Conservation (phyloP, 176 grass and related monocot genomes). For the Lolium perenne region DNA sequence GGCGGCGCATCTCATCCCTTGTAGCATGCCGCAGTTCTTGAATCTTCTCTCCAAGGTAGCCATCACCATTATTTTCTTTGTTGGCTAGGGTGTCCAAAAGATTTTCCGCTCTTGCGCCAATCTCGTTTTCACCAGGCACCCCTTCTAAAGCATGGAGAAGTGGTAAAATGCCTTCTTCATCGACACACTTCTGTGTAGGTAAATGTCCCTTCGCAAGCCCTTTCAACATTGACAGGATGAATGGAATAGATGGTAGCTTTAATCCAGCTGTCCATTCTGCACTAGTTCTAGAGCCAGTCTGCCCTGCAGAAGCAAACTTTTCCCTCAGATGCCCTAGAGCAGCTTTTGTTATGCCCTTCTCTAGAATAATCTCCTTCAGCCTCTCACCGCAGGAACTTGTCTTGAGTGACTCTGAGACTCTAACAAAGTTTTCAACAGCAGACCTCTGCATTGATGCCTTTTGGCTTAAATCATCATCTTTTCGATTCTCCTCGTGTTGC, state of each 20-base stretch:
- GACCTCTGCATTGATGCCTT: constrained; percentile 72
- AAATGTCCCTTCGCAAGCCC: constrained; percentile 95
- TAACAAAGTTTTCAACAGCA: constrained; percentile 90
- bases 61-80: constrained; percentile 93
- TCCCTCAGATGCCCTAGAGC: constrained; percentile 83
- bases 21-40: constrained; percentile 84
- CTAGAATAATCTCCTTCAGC: constrained; percentile 95
- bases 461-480: constrained; percentile 75
- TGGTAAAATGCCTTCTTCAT: constrained; percentile 85
- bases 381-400: constrained; percentile 94
- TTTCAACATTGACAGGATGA: constrained; percentile 90
- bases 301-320: constrained; percentile 65
- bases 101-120: constrained; percentile 95
- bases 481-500: constrained; percentile 74
- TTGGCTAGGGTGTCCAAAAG: constrained; percentile 94
- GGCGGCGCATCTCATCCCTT: constrained; percentile 87
- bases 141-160: constrained; percentile 94
- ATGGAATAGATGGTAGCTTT: constrained; percentile 85
- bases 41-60: constrained; percentile 85
- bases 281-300: constrained; percentile 67
- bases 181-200: constrained; percentile 85
- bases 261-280: constrained; percentile 78
- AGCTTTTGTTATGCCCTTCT: constrained; percentile 75
- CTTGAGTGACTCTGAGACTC: constrained; percentile 98
- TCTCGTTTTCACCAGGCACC: constrained; percentile 92